Conservation (phyloP, 106 monocot species). For the Dioscorea dumetorum region DNA sequence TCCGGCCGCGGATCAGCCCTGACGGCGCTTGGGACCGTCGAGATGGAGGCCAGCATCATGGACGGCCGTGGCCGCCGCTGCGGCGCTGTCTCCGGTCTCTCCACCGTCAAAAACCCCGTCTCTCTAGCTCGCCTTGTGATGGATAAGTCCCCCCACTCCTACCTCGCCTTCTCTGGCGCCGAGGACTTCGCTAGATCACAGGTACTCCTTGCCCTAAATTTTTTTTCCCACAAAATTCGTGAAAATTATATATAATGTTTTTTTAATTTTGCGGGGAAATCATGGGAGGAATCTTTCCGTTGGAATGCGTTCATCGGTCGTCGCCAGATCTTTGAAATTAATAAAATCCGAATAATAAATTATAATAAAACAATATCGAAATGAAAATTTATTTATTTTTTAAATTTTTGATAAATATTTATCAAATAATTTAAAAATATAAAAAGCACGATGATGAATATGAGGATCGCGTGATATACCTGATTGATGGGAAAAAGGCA, state of each 20-base stretch:
- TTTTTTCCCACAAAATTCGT: background rate
- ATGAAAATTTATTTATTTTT: too few species aligned
- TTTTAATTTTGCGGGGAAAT: too few species aligned
- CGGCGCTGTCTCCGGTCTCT: constrained; percentile 88
- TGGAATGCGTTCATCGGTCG: too few species aligned
- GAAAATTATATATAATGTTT: background rate
- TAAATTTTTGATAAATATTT: too few species aligned
- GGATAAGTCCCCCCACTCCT: constrained; percentile 92
- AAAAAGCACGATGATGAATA: too few species aligned
- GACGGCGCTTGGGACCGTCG: constrained; percentile 61
- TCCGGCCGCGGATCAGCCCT: constrained; percentile 85
- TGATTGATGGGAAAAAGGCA: too few species aligned
- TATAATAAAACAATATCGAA: too few species aligned
- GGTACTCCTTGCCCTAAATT: constrained; percentile 20
- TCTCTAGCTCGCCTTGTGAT: constrained; percentile 83
- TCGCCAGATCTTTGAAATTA: too few species aligned
- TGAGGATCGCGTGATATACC: too few species aligned
- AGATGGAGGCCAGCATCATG: constrained; percentile 99
- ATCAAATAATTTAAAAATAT: too few species aligned
- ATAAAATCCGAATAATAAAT: too few species aligned
- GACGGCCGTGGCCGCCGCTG: constrained; percentile 66
- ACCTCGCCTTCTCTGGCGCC: constrained; percentile 90
- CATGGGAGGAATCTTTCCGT: too few species aligned
- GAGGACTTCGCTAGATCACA: constrained; percentile 81
- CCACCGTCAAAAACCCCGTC: constrained; percentile 92